A percentile compares a stretch with the other conserved stretches of the same genome.
phyloP scores from a whole-genome alignment of 805 yeast genomes.

The Candida succiphila region DNA sequence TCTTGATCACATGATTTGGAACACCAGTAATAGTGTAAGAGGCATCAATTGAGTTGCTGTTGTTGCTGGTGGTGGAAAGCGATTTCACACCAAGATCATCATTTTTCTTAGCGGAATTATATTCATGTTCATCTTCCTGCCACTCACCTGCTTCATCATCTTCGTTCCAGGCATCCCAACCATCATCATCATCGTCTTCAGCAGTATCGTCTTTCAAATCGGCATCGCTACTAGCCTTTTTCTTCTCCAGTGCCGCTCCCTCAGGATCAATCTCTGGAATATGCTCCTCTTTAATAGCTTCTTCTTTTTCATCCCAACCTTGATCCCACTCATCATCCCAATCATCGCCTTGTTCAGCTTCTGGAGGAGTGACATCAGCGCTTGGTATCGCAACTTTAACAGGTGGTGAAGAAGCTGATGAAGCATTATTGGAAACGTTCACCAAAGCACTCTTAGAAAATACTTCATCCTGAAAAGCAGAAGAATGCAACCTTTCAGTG shows the following conservation, averaged over 20 bases:
- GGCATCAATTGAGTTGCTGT: not conserved
- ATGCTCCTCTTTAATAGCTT: constrained; percentile 5
- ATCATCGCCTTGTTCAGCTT: constrained; percentile 7
- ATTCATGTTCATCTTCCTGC: constrained; percentile 1
- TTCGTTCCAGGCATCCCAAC: constrained; percentile 18
- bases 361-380: not conserved
- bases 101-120: constrained; percentile 1
- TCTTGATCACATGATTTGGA: constrained; percentile 6
- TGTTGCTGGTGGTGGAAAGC: constrained; percentile 4
- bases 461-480: no score
- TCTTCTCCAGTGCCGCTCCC: not conserved
- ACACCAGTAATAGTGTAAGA: constrained; percentile 12
- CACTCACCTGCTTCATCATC: constrained; percentile 19
- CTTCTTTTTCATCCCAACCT: constrained; percentile 3
- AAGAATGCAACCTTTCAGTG: no score
- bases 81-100: constrained; percentile 10
- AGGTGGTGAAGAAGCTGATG: not conserved
- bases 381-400: not conserved
- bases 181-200: constrained; percentile 6
- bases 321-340: constrained; percentile 18
- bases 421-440: no score
- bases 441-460: no score
- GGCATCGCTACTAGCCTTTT: not conserved
- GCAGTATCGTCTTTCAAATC: no score
- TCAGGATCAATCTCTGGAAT: not conserved